A percentile compares a stretch with the other conserved stretches of the same genome.
Conservation (phyloP, 345 rosid genomes). For the Acer saccharum region DNA sequence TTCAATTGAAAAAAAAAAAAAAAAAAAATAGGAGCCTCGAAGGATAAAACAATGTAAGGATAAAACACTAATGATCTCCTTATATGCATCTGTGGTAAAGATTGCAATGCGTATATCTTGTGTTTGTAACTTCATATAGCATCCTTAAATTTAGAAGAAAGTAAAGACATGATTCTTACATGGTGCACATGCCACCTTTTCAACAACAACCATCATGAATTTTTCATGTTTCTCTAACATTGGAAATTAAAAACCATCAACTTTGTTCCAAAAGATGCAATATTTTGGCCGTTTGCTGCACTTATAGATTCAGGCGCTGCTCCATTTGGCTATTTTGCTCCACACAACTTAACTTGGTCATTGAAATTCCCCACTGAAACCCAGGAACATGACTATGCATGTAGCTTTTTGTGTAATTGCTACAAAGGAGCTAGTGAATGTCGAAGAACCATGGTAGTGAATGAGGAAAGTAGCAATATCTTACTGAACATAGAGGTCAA, state of each 20-base stretch:
- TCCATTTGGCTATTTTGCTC: background rate
- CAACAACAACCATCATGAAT: no score
- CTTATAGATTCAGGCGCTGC: background rate
- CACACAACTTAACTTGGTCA: background rate
- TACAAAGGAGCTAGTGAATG: background rate
- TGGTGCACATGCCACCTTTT: background rate
- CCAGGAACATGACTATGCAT: background rate
- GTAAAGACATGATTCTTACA: background rate
- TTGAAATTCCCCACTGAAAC: background rate
- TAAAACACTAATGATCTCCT: background rate
- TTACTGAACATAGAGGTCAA: background rate
- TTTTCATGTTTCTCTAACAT: no score
- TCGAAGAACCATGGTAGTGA: background rate
- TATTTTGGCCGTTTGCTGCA: background rate
- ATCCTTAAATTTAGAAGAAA: background rate
- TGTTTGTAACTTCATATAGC: background rate
- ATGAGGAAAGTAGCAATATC: background rate
- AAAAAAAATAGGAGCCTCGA: slow-evolving; percentile 46
- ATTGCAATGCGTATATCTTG: no score
- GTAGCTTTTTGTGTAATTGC: background rate
- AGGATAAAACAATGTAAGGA: background rate
- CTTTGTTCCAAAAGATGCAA: background rate
- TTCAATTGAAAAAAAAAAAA: background rate
- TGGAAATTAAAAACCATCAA: no score
- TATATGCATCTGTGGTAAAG: background rate